A percentile compares a stretch with the other conserved stretches of the same genome.
Conservation (phyloP, 441 rosid species). For the Erodium chrysanthum region DNA sequence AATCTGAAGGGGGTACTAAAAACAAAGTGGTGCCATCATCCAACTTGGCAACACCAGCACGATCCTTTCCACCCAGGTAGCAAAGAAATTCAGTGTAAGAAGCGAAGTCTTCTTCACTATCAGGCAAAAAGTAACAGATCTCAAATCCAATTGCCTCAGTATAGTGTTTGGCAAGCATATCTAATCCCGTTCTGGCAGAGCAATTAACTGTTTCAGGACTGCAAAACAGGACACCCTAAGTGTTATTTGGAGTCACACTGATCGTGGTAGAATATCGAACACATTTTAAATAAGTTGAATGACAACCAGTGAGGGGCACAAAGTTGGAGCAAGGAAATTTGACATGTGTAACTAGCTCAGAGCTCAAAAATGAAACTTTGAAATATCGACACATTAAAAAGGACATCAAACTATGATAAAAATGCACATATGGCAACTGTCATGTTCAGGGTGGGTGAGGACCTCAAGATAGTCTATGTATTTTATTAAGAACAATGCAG, state of each 20-base stretch:
- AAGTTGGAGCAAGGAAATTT: not conserved
- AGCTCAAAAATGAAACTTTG: not conserved
- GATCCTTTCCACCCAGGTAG: conserved; percentile 77
- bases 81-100: conserved; percentile 90
- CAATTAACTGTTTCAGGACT: conserved; percentile 88
- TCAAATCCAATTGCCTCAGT: conserved; percentile 71
- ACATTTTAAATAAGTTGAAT: not conserved
- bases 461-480: not conserved
- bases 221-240: conserved; percentile 28
- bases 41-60: conserved; percentile 95
- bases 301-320: not conserved
- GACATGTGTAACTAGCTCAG: not conserved
- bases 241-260: not conserved
- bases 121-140: conserved; percentile 83
- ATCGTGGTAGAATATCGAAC: not conserved
- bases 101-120: conserved; percentile 82
- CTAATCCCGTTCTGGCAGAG: conserved; percentile 96
- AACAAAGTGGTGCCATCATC: conserved; percentile 83
- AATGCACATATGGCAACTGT: not conserved
- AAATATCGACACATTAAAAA: not conserved
- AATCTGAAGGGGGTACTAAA: conserved; percentile 90
- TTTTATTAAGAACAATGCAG: not conserved
- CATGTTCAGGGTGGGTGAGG: not conserved
- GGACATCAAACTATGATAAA: not conserved
- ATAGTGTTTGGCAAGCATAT: conserved; percentile 78